A percentile compares a stretch with the other conserved stretches of the same genome.
Evolutionary conservation across 169 alveolate genomes (phyloP).

Genomic region (Plasmodium chabaudi): DNA sequence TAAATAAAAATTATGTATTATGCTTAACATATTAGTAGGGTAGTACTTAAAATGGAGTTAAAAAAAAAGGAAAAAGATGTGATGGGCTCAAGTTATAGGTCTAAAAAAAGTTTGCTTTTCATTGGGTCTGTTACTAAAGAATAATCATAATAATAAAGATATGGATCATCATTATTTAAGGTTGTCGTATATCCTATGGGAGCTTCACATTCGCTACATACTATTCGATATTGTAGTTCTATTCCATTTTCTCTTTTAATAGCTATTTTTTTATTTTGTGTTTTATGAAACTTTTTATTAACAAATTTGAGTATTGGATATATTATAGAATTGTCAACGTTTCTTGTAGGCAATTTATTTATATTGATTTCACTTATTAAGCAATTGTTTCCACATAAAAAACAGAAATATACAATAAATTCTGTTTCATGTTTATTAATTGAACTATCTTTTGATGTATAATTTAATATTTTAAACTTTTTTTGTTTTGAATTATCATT

Average conservation of each 20-base stretch:
- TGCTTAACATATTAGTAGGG: too few species aligned
- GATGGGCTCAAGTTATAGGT: too few species aligned
- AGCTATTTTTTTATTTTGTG: conserved; percentile 31
- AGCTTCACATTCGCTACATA: conserved; percentile 69
- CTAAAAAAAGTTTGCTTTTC: conserved; percentile 38
- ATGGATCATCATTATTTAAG: conserved; percentile 31
- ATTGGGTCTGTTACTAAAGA: conserved; percentile 46
- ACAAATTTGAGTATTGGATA: conserved; percentile 42
- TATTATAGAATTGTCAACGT: conserved; percentile 59
- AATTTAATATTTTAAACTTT: conserved; percentile 66
- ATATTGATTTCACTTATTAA: conserved; percentile 72
- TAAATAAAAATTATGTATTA: too few species aligned
- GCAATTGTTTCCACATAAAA: conserved; percentile 72
- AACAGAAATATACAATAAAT: conserved; percentile 67
- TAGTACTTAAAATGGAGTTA: too few species aligned
- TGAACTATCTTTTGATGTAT: conserved; percentile 68
- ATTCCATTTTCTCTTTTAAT: conserved; percentile 43
- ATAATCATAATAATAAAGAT: conserved; percentile 63
- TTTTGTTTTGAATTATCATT: conserved; percentile 53
- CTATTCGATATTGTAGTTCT: conserved; percentile 55
- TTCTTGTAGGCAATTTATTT: conserved; percentile 48
- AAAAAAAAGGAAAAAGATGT: too few species aligned
- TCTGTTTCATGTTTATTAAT: conserved; percentile 56
- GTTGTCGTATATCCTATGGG: conserved; percentile 59
- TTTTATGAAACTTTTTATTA: conserved; percentile 62